Percentiles rank a stretch among this genome's conserved stretches.
These are phyloP conservation scores for Zoysia japonica DNA, from an alignment of 176 grass and related monocot species.

Conservation along the genomic window DNA sequence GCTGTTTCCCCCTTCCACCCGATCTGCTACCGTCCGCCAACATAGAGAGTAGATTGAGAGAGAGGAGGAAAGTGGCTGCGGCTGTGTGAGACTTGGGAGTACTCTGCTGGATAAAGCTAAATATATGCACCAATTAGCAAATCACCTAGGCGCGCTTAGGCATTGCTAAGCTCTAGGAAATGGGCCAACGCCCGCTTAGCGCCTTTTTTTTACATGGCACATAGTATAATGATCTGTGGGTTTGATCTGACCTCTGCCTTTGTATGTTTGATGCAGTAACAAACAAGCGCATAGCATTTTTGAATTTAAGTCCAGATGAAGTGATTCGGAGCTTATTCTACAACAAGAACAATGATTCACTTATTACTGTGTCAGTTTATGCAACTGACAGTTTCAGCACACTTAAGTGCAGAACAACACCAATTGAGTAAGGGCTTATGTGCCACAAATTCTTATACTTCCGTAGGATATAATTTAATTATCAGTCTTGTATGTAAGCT, in stretches of 20 bases:
- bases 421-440: constrained; percentile 73
- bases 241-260: constrained; percentile 24
- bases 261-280: constrained; percentile 67
- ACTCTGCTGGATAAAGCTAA: too few species aligned
- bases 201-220: too few species aligned
- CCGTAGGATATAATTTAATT: neutral
- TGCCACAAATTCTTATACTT: constrained; percentile 11
- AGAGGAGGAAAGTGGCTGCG: too few species aligned
- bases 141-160: too few species aligned
- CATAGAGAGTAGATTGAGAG: too few species aligned
- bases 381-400: constrained; percentile 95
- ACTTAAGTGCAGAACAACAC: constrained; percentile 97
- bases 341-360: constrained; percentile 99
- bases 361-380: constrained; percentile 99
- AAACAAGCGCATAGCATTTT: constrained; percentile 82
- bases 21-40: too few species aligned
- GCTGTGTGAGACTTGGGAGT: too few species aligned
- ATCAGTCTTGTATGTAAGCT: neutral
- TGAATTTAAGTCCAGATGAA: constrained; percentile 98
- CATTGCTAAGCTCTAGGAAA: too few species aligned
- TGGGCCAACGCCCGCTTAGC: too few species aligned
- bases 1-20: too few species aligned
- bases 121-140: too few species aligned
- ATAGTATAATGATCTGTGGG: neutral
- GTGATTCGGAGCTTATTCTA: constrained; percentile 98